A percentile compares a stretch with the other conserved stretches of the same genome.
Conservation (phyloP, 1,284 basidiomycete species). For the Stereum hirsutum region DNA sequence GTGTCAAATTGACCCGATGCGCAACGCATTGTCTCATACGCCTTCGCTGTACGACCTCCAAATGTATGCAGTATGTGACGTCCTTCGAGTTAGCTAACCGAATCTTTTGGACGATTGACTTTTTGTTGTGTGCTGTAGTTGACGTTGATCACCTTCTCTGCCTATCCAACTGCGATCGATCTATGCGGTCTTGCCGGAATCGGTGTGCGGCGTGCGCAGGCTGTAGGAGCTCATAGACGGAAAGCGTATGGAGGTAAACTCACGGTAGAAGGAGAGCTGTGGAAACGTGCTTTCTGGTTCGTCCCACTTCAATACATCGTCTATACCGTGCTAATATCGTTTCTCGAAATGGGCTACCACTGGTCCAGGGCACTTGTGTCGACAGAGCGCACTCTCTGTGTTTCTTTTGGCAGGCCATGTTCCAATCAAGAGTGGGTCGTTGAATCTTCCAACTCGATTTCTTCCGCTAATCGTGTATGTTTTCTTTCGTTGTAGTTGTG, state of each 20-base stretch:
- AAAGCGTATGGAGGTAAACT: slow-evolving; percentile 29
- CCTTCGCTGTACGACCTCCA: slow-evolving; percentile 73
- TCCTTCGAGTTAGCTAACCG: not conserved
- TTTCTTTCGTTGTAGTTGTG: slow-evolving; percentile 38
- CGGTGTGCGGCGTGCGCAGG: slow-evolving; percentile 60
- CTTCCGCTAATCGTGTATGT: not conserved
- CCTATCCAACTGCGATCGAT: slow-evolving; percentile 57
- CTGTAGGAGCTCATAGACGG: slow-evolving; percentile 54
- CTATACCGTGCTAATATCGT: not conserved
- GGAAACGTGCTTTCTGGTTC: slow-evolving; percentile 75
- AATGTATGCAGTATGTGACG: slow-evolving; percentile 36
- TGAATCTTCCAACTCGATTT: not conserved
- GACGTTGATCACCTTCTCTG: slow-evolving; percentile 32
- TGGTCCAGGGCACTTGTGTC: slow-evolving; percentile 43
- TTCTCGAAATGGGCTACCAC: no score
- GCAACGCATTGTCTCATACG: slow-evolving; percentile 39
- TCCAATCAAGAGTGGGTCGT: slow-evolving; percentile 72
- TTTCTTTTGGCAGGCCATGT: slow-evolving; percentile 66
- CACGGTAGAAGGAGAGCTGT: slow-evolving; percentile 54
- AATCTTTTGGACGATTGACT: not conserved
- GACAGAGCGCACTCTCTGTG: slow-evolving; percentile 54
- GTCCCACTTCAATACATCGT: not conserved
- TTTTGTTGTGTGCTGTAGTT: slow-evolving; percentile 5
- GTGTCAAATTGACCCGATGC: slow-evolving; percentile 47
- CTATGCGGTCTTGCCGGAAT: slow-evolving; percentile 70